Evolutionary conservation across 1,139 yeast genomes (phyloP).

Genomic region (Blastobotrys arbuscula): DNA sequence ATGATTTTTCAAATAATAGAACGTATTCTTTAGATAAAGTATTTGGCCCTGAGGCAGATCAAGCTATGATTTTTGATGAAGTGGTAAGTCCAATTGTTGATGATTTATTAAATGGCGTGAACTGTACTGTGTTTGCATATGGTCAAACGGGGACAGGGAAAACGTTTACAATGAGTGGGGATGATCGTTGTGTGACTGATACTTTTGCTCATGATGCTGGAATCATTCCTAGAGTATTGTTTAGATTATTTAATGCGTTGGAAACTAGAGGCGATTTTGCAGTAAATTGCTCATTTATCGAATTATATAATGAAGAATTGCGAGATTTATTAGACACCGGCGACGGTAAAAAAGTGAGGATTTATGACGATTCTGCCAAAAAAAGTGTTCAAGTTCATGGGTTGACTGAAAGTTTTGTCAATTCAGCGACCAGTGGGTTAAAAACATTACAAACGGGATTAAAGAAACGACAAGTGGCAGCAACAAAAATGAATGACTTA

Average conservation of each 20-base stretch:
- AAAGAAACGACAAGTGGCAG: slow-evolving; percentile 54
- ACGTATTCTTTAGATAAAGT: slow-evolving; percentile 63
- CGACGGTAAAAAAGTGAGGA: slow-evolving; percentile 35
- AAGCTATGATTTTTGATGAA: slow-evolving; percentile 50
- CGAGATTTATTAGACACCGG: slow-evolving; percentile 47
- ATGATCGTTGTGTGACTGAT: slow-evolving; percentile 31
- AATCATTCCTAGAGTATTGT: slow-evolving; percentile 60
- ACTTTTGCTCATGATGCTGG: slow-evolving; percentile 44
- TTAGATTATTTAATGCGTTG: slow-evolving; percentile 28
- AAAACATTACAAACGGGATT: slow-evolving; percentile 47
- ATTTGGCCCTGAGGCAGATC: slow-evolving; percentile 71
- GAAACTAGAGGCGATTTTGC: slow-evolving; percentile 45
- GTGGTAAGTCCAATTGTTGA: slow-evolving; percentile 55
- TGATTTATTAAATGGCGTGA: slow-evolving; percentile 51
- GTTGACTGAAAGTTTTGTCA: slow-evolving; percentile 39
- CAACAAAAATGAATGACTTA: slow-evolving; percentile 66
- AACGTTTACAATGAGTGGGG: slow-evolving; percentile 83
- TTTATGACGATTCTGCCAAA: slow-evolving; percentile 38
- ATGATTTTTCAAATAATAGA: slow-evolving; percentile 31
- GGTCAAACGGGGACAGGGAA: slow-evolving; percentile 92
- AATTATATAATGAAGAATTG: slow-evolving; percentile 68
- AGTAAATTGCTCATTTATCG: slow-evolving; percentile 66
- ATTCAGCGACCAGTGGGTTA: slow-evolving; percentile 39
- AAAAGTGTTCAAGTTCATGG: slow-evolving; percentile 42
- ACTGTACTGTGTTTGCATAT: slow-evolving; percentile 74